Conservation (phyloP, 208 protist genomes). For the Leishmania lainsoni region DNA sequence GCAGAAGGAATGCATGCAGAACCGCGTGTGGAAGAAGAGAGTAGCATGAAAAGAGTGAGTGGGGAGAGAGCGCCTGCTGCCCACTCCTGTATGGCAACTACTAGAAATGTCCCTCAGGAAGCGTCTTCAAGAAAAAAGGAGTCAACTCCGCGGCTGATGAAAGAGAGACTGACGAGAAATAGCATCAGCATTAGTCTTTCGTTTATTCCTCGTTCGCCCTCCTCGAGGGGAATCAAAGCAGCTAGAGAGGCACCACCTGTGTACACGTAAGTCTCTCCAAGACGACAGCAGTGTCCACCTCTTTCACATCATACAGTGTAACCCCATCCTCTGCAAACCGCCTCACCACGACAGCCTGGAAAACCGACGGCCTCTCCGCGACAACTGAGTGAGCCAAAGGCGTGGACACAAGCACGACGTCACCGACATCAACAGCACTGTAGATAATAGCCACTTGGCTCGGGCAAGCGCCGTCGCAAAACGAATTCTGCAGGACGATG, state of each 20-base stretch:
- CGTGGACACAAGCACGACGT: constrained; percentile 42
- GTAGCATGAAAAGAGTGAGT: neutral
- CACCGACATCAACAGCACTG: constrained; percentile 39
- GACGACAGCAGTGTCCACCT: constrained; percentile 30
- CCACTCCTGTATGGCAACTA: neutral
- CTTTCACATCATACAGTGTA: constrained; percentile 49
- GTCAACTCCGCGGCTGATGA: neutral
- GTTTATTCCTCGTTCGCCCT: neutral
- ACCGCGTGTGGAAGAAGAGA: neutral
- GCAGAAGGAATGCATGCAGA: neutral
- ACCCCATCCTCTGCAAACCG: constrained; percentile 33
- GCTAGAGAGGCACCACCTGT: constrained; percentile 53
- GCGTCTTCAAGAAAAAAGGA: neutral
- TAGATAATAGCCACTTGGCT: constrained; percentile 50
- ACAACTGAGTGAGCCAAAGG: constrained; percentile 14
- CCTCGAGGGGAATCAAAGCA: neutral
- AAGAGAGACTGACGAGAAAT: too few species aligned
- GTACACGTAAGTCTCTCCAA: constrained; percentile 44
- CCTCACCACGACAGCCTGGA: constrained; percentile 43
- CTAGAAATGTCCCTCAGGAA: neutral
- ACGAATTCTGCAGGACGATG: constrained; percentile 22
- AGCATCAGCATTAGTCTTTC: neutral
- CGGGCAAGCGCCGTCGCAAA: constrained; percentile 7
- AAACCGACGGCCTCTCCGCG: constrained; percentile 11
- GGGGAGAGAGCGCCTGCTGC: neutral